Evolutionary conservation across 495 filamentous ascomycete genomes (phyloP).

Genomic region (Penicillium herquei): DNA sequence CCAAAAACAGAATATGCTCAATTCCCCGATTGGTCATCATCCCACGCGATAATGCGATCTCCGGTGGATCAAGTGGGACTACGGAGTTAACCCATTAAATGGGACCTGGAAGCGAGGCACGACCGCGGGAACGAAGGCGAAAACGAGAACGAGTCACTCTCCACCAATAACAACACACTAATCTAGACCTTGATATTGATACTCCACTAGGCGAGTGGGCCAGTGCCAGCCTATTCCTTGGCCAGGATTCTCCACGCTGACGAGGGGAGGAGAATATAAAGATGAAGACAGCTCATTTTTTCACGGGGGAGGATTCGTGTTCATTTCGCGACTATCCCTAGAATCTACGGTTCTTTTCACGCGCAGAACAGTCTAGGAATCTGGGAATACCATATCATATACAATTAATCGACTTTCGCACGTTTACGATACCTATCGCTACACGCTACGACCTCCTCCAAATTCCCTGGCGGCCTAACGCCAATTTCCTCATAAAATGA

Average conservation of each 20-base stretch:
- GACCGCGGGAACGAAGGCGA: conserved; percentile 25
- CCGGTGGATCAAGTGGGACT: too few relatives aligned
- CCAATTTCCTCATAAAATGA: background rate
- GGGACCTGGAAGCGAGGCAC: conserved; percentile 7
- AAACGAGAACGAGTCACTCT: conserved; percentile 20
- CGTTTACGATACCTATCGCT: too few relatives aligned
- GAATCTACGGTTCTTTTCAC: too few relatives aligned
- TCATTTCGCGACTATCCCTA: too few relatives aligned
- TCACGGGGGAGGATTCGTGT: background rate
- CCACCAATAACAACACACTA: conserved; percentile 22
- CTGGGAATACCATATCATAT: too few relatives aligned
- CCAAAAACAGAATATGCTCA: too few relatives aligned
- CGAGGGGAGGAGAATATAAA: background rate
- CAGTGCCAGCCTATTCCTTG: background rate
- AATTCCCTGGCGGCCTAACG: too few relatives aligned
- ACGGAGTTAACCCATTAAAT: conserved; percentile 1
- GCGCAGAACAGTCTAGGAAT: too few relatives aligned
- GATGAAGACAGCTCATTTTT: background rate
- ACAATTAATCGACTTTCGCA: too few relatives aligned
- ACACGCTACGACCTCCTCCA: too few relatives aligned
- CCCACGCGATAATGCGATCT: too few relatives aligned
- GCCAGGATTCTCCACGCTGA: background rate
- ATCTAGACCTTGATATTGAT: conserved; percentile 2
- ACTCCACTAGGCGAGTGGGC: background rate
- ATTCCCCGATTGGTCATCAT: too few relatives aligned